Percentiles rank a stretch among this genome's conserved stretches.
Conservation (phyloP, 495 filamentous ascomycete genomes). For the Aspergillus avenaceus region DNA sequence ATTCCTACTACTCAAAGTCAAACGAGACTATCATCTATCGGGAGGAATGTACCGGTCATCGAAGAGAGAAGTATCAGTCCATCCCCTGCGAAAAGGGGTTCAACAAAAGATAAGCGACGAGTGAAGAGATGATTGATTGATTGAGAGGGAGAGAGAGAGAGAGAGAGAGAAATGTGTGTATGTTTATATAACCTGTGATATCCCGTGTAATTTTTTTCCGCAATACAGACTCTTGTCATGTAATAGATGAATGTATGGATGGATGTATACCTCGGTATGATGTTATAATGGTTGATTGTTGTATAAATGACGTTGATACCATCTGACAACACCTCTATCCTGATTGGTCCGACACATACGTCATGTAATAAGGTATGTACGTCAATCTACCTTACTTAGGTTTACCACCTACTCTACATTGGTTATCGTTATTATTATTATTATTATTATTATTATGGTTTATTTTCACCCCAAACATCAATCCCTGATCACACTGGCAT, state of each 20-base stretch:
- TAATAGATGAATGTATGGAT: too few species aligned
- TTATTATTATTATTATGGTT: too few species aligned
- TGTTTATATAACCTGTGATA: constrained; percentile 5
- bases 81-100: too few species aligned
- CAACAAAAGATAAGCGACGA: neutral
- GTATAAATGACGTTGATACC: neutral
- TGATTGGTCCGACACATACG: constrained; percentile 8
- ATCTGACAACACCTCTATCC: constrained; percentile 3
- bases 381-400: too few species aligned
- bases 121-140: neutral
- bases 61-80: constrained; percentile 27
- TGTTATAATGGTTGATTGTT: neutral
- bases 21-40: constrained; percentile 19
- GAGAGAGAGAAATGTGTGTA: too few species aligned
- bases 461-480: too few species aligned
- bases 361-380: too few species aligned
- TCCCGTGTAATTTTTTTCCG: neutral
- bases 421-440: too few species aligned
- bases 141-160: too few species aligned
- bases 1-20: constrained; percentile 9
- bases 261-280: too few species aligned
- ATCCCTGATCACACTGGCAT: neutral
- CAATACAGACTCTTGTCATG: too few species aligned
- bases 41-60: constrained; percentile 12
- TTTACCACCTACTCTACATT: too few species aligned